These are phyloP conservation scores for Neofusicoccum laricinum DNA, from an alignment of 2,329 filamentous ascomycete species.

Conservation along the genomic window DNA sequence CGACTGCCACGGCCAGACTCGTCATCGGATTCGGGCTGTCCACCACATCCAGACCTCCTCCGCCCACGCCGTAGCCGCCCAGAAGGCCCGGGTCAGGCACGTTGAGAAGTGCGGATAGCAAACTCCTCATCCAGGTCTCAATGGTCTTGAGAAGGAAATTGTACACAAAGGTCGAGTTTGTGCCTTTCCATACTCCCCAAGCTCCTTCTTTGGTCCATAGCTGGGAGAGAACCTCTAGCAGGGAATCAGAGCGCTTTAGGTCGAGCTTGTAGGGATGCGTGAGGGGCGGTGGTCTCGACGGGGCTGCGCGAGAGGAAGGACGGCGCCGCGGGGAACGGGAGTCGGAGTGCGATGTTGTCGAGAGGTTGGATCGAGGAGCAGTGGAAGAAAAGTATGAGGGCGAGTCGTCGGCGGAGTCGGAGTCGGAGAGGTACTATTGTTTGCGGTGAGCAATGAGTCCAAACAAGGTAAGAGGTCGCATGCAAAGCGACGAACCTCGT, in stretches of 20 bases:
- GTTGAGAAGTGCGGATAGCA: constrained; percentile 87
- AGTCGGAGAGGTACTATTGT: constrained; percentile 53
- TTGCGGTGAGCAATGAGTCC: neutral
- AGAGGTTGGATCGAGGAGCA: constrained; percentile 48
- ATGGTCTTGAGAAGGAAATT: constrained; percentile 79
- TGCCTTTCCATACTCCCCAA: constrained; percentile 91
- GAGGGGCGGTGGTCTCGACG: constrained; percentile 32
- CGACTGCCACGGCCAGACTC: constrained; percentile 70
- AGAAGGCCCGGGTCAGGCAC: constrained; percentile 75
- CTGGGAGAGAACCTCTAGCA: constrained; percentile 82
- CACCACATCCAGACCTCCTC: constrained; percentile 72
- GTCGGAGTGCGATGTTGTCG: constrained; percentile 32
- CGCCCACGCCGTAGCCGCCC: constrained; percentile 37
- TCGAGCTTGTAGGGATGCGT: constrained; percentile 58
- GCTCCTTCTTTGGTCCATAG: constrained; percentile 86
- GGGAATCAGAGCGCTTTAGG: constrained; percentile 72
- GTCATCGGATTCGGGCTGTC: constrained; percentile 79
- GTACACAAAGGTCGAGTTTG: constrained; percentile 91
- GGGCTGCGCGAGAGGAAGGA: neutral
- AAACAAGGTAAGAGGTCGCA: constrained; percentile 17
- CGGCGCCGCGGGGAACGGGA: constrained; percentile 35
- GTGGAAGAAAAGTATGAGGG: constrained; percentile 79
- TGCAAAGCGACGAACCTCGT: constrained; percentile 25
- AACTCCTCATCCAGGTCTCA: constrained; percentile 87
- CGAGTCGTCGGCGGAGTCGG: constrained; percentile 67